phyloP scores from a whole-genome alignment of 2,329 filamentous ascomycete species.

The Pleomassaria siparia region DNA sequence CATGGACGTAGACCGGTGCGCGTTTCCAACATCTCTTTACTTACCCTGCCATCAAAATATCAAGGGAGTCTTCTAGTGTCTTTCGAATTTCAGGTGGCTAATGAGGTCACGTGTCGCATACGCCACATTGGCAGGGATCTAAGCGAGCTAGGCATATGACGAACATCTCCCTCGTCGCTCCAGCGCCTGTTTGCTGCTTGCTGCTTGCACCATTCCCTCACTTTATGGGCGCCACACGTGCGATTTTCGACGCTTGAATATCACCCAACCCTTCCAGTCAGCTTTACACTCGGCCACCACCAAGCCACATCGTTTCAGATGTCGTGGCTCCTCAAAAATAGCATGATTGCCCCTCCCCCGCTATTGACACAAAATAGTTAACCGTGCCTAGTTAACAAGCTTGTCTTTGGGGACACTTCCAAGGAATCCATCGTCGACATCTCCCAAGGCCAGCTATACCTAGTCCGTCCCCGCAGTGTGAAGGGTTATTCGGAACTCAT shows the following conservation, averaged over 20 bases:
- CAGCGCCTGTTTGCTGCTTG: not conserved
- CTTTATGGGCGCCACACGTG: slow-evolving; percentile 9
- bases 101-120: not conserved
- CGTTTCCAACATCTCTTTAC: no score
- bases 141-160: slow-evolving; percentile 9
- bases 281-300: slow-evolving; percentile 9
- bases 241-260: slow-evolving; percentile 22
- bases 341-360: slow-evolving; percentile 36
- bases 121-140: not conserved
- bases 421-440: slow-evolving; percentile 95
- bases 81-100: no score
- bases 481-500: slow-evolving; percentile 99
- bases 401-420: slow-evolving; percentile 83
- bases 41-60: no score
- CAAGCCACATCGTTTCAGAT: slow-evolving; percentile 11
- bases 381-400: slow-evolving; percentile 72
- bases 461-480: slow-evolving; percentile 90
- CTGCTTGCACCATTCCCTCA: not conserved
- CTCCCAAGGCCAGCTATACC: slow-evolving; percentile 92
- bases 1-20: no score
- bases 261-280: slow-evolving; percentile 5
- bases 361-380: slow-evolving; percentile 10
- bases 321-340: slow-evolving; percentile 47
- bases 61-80: no score
- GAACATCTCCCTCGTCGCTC: not conserved